Evolutionary conservation across 2,329 filamentous ascomycete genomes (phyloP).

Genomic region (Calonectria crousiana): DNA sequence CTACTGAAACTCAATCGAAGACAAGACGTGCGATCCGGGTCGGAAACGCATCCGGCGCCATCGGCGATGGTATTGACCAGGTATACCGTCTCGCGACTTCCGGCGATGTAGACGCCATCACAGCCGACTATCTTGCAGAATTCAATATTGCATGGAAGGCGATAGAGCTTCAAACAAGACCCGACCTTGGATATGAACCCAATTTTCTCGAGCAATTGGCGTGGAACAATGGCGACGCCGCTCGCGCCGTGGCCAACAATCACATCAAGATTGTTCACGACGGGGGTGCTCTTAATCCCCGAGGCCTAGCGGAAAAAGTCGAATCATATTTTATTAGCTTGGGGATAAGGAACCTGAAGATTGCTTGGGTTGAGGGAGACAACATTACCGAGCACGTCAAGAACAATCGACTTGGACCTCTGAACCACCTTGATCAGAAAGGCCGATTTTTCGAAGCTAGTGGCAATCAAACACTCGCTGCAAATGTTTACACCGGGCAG

Average conservation of each 20-base stretch:
- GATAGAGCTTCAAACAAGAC: constrained; percentile 42
- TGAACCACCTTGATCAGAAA: constrained; percentile 32
- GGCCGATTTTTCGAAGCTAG: constrained; percentile 1
- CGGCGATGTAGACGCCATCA: constrained; percentile 48
- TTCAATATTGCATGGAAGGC: constrained; percentile 62
- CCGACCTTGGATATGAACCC: constrained; percentile 47
- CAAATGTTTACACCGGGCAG: constrained; percentile 65
- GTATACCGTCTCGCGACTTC: constrained; percentile 40
- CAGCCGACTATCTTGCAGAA: constrained; percentile 52
- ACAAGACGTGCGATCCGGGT: constrained; percentile 37
- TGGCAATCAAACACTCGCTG: constrained; percentile 34
- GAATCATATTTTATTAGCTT: constrained; percentile 35
- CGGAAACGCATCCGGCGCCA: constrained; percentile 44
- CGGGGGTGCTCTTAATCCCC: constrained; percentile 67
- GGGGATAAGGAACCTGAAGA: constrained; percentile 45
- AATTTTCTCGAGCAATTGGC: constrained; percentile 56
- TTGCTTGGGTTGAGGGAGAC: constrained; percentile 55
- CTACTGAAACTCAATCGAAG: neutral
- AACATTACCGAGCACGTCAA: constrained; percentile 49
- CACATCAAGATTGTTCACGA: constrained; percentile 68
- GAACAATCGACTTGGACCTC: constrained; percentile 25
- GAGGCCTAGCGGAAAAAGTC: constrained; percentile 58
- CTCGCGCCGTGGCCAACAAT: constrained; percentile 52
- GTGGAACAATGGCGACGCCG: constrained; percentile 46
- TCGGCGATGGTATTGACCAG: constrained; percentile 44